Percentiles rank a stretch among this genome's conserved stretches.
These are phyloP conservation scores for Kandelia obovata DNA, from an alignment of 345 rosid genomes.

Conservation along the genomic window DNA sequence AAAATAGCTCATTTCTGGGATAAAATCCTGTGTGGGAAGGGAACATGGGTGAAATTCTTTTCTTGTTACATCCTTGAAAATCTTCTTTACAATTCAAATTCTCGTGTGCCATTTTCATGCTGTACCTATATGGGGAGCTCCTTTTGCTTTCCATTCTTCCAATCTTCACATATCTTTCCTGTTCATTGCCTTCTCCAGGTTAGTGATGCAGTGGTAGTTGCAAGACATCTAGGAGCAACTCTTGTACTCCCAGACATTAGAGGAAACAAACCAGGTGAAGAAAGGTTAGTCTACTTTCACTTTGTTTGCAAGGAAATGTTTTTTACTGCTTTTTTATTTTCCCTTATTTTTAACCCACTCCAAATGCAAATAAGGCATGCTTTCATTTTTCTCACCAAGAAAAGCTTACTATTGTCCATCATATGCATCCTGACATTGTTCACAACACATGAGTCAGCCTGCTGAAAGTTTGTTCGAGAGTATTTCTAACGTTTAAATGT, in stretches of 20 bases:
- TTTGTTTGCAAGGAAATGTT: neutral
- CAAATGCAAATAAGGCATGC: no score
- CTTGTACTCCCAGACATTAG: conserved; percentile 91
- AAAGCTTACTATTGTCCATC: no score
- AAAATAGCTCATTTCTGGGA: no score
- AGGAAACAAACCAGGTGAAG: conserved; percentile 90
- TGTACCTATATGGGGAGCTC: neutral
- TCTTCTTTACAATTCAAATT: no score
- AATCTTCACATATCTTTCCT: neutral
- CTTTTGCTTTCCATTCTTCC: neutral
- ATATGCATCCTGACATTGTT: neutral
- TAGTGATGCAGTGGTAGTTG: conserved; percentile 85
- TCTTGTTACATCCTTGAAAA: no score
- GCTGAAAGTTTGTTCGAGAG: neutral
- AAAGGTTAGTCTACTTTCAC: conserved; percentile 43
- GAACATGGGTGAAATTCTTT: no score
- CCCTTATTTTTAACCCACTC: no score
- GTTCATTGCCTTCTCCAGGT: conserved; percentile 45
- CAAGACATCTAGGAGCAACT: conserved; percentile 72
- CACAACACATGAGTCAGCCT: neutral
- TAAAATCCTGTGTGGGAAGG: no score
- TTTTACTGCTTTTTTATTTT: neutral
- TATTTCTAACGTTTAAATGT: neutral
- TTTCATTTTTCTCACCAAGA: no score
- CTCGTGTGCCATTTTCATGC: neutral